Evolutionary conservation across 2,329 filamentous ascomycete genomes (phyloP).

Genomic region (Apiospora sp.): DNA sequence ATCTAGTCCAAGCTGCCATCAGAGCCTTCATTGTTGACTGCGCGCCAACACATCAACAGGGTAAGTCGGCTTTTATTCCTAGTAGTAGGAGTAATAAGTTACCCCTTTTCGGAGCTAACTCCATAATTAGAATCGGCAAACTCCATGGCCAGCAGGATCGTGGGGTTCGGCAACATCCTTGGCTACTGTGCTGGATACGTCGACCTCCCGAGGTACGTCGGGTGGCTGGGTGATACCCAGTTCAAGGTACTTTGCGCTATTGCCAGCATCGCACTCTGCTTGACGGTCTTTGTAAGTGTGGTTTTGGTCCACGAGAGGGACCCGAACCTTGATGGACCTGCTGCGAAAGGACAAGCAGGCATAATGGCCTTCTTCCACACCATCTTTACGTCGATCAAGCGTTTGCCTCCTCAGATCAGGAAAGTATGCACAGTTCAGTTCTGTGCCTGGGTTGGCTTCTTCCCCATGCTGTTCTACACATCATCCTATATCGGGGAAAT

Average conservation of each 20-base stretch:
- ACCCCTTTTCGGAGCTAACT: background rate
- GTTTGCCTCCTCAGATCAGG: constrained; percentile 81
- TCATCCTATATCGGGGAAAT: constrained; percentile 94
- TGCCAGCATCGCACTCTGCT: constrained; percentile 75
- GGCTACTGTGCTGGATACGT: constrained; percentile 89
- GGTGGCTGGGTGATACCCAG: constrained; percentile 85
- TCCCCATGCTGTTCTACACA: constrained; percentile 94
- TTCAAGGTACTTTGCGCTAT: constrained; percentile 93
- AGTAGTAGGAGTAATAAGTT: constrained; percentile 19
- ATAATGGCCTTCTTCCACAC: constrained; percentile 81
- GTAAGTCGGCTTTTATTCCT: constrained; percentile 39
- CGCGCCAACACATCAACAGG: constrained; percentile 88
- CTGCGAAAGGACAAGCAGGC: constrained; percentile 66
- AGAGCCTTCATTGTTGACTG: constrained; percentile 94
- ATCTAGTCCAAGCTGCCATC: constrained; percentile 83
- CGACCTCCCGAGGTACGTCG: constrained; percentile 76
- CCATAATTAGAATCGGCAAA: constrained; percentile 76
- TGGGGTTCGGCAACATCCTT: constrained; percentile 87
- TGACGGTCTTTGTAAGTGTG: constrained; percentile 77
- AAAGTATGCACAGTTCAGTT: constrained; percentile 85
- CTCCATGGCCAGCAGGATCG: constrained; percentile 89
- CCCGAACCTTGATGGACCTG: constrained; percentile 74
- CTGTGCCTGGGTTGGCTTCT: constrained; percentile 94
- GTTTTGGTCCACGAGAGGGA: constrained; percentile 78
- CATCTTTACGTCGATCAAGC: constrained; percentile 78